Base-by-base conservation (phyloP, 495 filamentous ascomycete genomes). In the Tuber indicum region DNA sequence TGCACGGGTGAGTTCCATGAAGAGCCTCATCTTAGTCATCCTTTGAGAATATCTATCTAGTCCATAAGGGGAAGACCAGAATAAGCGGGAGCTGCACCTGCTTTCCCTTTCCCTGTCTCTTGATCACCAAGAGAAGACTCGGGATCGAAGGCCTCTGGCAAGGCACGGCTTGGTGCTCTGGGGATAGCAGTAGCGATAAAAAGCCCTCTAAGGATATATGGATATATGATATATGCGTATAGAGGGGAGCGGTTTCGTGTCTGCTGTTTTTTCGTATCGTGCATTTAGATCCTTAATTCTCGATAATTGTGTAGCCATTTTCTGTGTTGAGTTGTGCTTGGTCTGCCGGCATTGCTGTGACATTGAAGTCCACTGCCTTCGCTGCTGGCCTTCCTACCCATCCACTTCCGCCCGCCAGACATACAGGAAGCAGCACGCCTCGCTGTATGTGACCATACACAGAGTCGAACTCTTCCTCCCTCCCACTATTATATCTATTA, bases 401-500 rank as follows among this genome's bases (percentile, higher is more conserved):
- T n/a, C 58, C 58, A 66, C 58, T 26, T 66, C 58, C 58, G 26
- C 58, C 58, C 26, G 58, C 58, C 32, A 66, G 58, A 66, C 58
- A 66, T 32, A 32, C 26, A 36, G 58, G 26, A 66, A 66, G 26
- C 58, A 66, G 58, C 58, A 66, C 58, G 10, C 14, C 3, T 36
- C 7, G 58, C 14, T 66, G 58, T 66, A 36, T 19, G 26, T 36
- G 58, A 17, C 26, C 58, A 17, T 17, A 66, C 58, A 36, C 26
- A 26, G 58, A 14, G 58, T 66, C 52, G 52, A 14, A 58, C 23
- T 26, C n/a, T 58, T 26, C n/a, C 76, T 75, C 66, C 66, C 74
- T 78, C n/a, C 42, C 71, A 43, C 74, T 78, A 42, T 36, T 74
- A 43, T 43, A 43, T 43, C 39, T 43, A 43, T 43, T 7, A 43